Base-by-base conservation (phyloP, 202 grass and related monocot genomes). In the Carex arenaria region DNA sequence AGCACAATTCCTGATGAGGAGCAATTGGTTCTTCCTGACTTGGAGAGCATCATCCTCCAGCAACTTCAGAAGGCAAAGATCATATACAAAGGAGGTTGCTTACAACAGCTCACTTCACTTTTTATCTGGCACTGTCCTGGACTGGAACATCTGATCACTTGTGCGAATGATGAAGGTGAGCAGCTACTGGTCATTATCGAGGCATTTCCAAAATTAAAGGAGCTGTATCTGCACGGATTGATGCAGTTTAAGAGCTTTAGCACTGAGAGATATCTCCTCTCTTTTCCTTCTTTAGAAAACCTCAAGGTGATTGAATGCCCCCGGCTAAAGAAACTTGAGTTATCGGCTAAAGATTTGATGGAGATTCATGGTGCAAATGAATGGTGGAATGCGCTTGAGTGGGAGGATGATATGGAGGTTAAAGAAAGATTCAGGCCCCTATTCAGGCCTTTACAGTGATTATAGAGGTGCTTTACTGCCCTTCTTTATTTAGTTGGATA, bases 201-300 rank as follows among this genome's bases (percentile, higher is more conserved):
- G 36, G 86, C 92, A 5, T 97, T 97, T 72, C 94, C 94, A 42
- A 90, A 91, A 67, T 89, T 97, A 13, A 92, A 88, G 28, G 92
- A 94, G 18, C 28, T 97, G 43, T 76, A 88, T 85, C 75, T 97
- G 53, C 88, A 86, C 7, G 78, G 88, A 10, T 70, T 97, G 53
- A 43, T 83, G 5, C 88, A 81, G 49, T 88, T 91, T 42, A 94
- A 84, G 57, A 85, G 79, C 60, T 49, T 94, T 53, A 86, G 92
- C 87, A 86, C 85, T 15, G 85, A 47, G 62, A 85, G 64, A 63
- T 89, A 86, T 30, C 70, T 85, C 1, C 15, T 97, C 57, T 70
- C 65, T 18, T 91, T 97, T 64, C 92, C 94, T 4, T 81, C 85
- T 2, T 63, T 94, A 73, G 52, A 70, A 85, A 92, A 64, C 65